Conservation (phyloP, 768 basidiomycete genomes). For the Filobasidium wieringae region DNA sequence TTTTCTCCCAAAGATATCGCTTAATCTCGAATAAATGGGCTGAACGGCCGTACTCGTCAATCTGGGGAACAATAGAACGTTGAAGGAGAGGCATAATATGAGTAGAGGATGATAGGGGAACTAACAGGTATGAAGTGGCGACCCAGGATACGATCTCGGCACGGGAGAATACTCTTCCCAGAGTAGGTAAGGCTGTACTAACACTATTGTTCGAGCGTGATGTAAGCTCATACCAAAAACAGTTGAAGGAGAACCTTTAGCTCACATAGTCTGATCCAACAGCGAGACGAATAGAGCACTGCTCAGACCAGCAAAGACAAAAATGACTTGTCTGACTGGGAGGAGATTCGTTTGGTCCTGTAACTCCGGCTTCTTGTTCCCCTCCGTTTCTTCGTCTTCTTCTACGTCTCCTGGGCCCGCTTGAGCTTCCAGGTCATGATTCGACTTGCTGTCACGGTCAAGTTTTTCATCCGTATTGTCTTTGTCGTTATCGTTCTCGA, state of each 20-base stretch:
- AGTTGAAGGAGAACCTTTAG: background rate
- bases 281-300: slow-evolving; percentile 53
- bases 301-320: slow-evolving; percentile 53
- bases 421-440: too few relatives aligned
- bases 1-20: slow-evolving; percentile 47
- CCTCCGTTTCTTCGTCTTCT: too few relatives aligned
- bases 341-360: slow-evolving; percentile 69
- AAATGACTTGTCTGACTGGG: slow-evolving; percentile 53
- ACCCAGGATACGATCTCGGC: slow-evolving; percentile 59
- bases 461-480: too few relatives aligned
- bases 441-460: too few relatives aligned
- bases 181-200: slow-evolving; percentile 61
- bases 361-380: slow-evolving; percentile 35
- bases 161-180: slow-evolving; percentile 55
- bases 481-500: too few relatives aligned
- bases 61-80: background rate
- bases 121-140: slow-evolving; percentile 56
- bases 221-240: background rate
- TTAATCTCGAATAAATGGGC: slow-evolving; percentile 40
- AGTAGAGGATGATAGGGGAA: slow-evolving; percentile 9
- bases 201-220: slow-evolving; percentile 35
- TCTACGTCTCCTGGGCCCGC: too few relatives aligned
- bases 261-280: slow-evolving; percentile 56
- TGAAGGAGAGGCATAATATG: background rate
- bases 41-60: slow-evolving; percentile 50